Evolutionary conservation across 768 basidiomycete species (phyloP).

Genomic region (Lyophyllum shimeji): DNA sequence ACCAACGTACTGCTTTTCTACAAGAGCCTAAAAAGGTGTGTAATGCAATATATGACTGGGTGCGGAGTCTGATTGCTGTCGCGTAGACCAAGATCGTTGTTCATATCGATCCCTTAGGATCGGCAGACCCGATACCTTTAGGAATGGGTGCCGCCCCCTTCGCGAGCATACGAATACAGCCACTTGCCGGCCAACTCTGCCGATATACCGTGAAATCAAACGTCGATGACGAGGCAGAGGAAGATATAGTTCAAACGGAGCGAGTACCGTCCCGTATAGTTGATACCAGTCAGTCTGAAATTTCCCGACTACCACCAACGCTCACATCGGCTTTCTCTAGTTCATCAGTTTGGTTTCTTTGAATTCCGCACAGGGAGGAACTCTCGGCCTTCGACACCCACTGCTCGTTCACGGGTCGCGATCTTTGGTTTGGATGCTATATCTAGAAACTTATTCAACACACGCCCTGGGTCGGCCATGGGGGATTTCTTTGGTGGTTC

Average conservation of each 20-base stretch:
- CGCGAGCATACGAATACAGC: slow-evolving; percentile 79
- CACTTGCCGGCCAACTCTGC: slow-evolving; percentile 80
- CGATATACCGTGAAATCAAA: slow-evolving; percentile 76
- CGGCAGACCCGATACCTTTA: slow-evolving; percentile 77
- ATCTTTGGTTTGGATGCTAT: slow-evolving; percentile 90
- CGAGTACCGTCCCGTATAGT: slow-evolving; percentile 74
- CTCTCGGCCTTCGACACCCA: slow-evolving; percentile 85
- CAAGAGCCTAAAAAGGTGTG: slow-evolving; percentile 78
- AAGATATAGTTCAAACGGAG: slow-evolving; percentile 79
- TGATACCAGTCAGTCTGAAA: slow-evolving; percentile 69
- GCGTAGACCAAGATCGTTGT: slow-evolving; percentile 82
- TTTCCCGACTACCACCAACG: not conserved
- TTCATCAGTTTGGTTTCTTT: slow-evolving; percentile 88
- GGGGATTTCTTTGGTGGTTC: slow-evolving; percentile 78
- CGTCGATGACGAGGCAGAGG: slow-evolving; percentile 72
- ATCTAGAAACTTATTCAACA: slow-evolving; percentile 83
- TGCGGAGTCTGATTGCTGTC: slow-evolving; percentile 6
- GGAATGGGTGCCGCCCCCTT: slow-evolving; percentile 70
- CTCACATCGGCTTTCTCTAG: slow-evolving; percentile 34
- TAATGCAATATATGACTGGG: not conserved
- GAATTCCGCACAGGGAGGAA: slow-evolving; percentile 76
- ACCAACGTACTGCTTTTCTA: slow-evolving; percentile 77
- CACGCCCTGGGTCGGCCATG: slow-evolving; percentile 65
- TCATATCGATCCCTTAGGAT: slow-evolving; percentile 76
- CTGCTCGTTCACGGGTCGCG: slow-evolving; percentile 74